Base-by-base conservation (phyloP, 2,329 filamentous ascomycete species). In the Phoma sp. region DNA sequence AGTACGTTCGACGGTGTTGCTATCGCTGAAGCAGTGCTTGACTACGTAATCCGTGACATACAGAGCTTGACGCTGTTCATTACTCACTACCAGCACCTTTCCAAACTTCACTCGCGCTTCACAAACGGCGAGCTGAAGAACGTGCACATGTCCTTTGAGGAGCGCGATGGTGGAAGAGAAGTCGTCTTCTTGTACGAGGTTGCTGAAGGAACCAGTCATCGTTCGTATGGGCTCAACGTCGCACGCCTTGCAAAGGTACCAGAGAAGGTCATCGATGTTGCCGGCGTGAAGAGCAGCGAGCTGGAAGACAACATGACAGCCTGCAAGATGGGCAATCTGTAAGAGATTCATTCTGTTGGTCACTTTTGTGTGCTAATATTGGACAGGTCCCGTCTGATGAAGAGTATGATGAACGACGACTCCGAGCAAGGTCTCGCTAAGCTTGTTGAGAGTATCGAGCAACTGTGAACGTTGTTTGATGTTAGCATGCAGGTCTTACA, bases 101-200 rank as follows among this genome's bases (percentile, higher is more conserved):
- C 84, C n/a, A 86, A 87, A 9, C 83, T 96, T 60, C 88, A 88
- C 9, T 84, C 87, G 24, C 86, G 85, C 1, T 89, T 96, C 55
- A 80, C 81, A 13, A 74, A 81, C 6, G 81, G 83, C 1, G 88
- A 86, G 67, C 73, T 97, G 64, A 86, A 83, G 65, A 98, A 98
- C 73, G 91, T 97, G 41, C 95, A 99, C 73, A 98, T 99, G 94
- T 86, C 85, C 46, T 99, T 99, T 76, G 75, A 79, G 35, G 73
- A 76, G 43, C 69, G 65, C 1, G 78, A 80, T 1, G 79, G 77
- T 4, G 84, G 80, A 0, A 86, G 90, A 31, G 88, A 96, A 40
- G 89, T 99, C 38, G 97, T 95, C 0, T 99, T 99, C 69, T 76
- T 99, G 43, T 99, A 99, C 72, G 92, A 97, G 72, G 89, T 97